Percentiles rank a stretch among this genome's conserved stretches.
These are phyloP conservation scores for Barnettozyma siamensis DNA, from an alignment of 805 yeast species.

Conservation along the genomic window DNA sequence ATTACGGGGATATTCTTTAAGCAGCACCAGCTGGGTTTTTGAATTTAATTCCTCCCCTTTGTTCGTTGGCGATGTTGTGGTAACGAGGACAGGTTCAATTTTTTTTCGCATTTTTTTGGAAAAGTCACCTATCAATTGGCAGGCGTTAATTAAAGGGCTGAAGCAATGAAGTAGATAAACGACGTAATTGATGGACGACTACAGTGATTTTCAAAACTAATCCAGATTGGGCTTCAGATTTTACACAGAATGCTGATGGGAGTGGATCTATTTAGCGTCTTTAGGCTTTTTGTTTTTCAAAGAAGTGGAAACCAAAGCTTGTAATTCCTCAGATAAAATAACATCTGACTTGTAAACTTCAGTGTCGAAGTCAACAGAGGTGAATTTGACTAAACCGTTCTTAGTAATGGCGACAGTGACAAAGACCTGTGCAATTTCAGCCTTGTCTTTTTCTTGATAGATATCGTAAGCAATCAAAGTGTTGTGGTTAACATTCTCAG, in stretches of 20 bases:
- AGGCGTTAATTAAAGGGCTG: too few species aligned
- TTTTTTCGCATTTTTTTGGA: not conserved
- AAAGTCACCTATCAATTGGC: too few species aligned
- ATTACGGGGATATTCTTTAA: too few species aligned
- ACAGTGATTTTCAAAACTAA: too few species aligned
- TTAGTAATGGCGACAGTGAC: conserved; percentile 72
- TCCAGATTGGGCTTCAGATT: too few species aligned
- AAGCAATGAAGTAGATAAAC: not conserved
- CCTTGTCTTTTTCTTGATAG: conserved; percentile 60
- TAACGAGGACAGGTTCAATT: not conserved
- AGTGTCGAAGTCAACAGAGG: conserved; percentile 48
- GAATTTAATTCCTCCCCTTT: not conserved
- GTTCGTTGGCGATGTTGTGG: not conserved
- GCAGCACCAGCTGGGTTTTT: too few species aligned
- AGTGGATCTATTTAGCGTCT: conserved; percentile 8
- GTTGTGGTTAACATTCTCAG: conserved; percentile 64
- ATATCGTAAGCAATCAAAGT: conserved; percentile 65
- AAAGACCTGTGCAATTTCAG: conserved; percentile 63
- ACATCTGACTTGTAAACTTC: conserved; percentile 50
- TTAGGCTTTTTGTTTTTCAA: conserved; percentile 46
- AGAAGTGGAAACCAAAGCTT: conserved; percentile 41
- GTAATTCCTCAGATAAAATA: conserved; percentile 44
- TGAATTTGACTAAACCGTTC: conserved; percentile 61
- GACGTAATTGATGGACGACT: too few species aligned
- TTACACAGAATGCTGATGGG: too few species aligned